Evolutionary conservation across 495 filamentous ascomycete species (phyloP), one percentile per base, ranked within the genome.

Genomic region (Elaphomyces granulatus): DNA sequence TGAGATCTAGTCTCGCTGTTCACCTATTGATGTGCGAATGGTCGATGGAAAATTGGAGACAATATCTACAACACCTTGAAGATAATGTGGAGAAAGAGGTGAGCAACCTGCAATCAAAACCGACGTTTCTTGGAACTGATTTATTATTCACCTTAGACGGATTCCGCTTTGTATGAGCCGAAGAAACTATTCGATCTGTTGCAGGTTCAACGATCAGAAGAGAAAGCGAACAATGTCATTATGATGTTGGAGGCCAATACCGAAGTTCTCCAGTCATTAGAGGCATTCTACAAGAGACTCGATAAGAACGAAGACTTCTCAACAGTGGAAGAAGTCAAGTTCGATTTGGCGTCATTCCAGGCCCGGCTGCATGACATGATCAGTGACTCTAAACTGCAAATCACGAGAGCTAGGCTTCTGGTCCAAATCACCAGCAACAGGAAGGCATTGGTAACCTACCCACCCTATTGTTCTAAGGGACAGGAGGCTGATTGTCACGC

Each of bases 61-160:
- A n/a, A n/a, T n/a, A n/a, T n/a, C n/a, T n/a, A n/a, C n/a, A n/a
- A n/a, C n/a, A n/a, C n/a, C n/a, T n/a, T n/a, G n/a, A n/a, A n/a
- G n/a, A n/a, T n/a, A n/a, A 36, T 32, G 62, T 65, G 58, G 37
- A 68, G 8, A 19, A 38, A 0, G 39, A 52, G 16, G 53, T 63
- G n/a, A 16, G 40, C 66, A 19, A 61, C 54, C 2, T 67, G 58
- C 42, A 57, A 67, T 40, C 64, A 67, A 28, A n/a, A 15, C 21
- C 8, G 23, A 28, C 14, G 2, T 17, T 36, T 18, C 30, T 10
- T 16, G 26, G 7, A 30, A 16, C 2, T 37, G 32, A 45, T 10
- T 4, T 12, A 15, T 28, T 8, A 15, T 2, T 31, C 12, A 14
- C 30, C 20, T 36, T 35, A 48, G 45, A 47, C 36, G 19, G 18